Evolutionary conservation across 257 asterid genomes (phyloP), one percentile per base, ranked within the genome.

Genomic region (Solanum rostratum): DNA sequence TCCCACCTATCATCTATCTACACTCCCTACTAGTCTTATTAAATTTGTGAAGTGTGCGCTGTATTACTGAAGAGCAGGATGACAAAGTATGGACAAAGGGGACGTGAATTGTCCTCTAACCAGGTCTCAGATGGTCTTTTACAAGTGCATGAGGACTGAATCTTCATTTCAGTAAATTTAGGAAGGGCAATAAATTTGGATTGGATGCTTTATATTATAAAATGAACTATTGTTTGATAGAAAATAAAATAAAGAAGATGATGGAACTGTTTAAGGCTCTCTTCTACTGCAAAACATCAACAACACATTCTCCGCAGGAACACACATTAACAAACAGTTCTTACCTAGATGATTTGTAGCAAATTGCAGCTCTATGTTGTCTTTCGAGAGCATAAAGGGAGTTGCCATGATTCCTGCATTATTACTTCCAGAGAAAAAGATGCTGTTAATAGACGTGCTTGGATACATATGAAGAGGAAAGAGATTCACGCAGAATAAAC

Each of bases 281-380:
- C 52, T 54, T 81, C 76, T 37, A 69, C 79, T 39, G 24, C 24
- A 69, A 33, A 33, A 69, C 27, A 69, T 9, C 50, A 69, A 39
- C 24, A 69, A 10, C 19, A 69, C 37, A 49, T 68, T 74, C 24
- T 74, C 20, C 13, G 15, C 3, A 54, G 53, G 24, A 27, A 57
- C 52, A 65, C 13, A 27, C 33, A 27, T 55, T 53, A 29, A 27
- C 20, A 70, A 27, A 83, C 62, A 81, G 52, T 85, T 84, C 82
- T 54, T 88, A 96, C 99, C 99, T 85, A 94, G 82, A 86, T 96
- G 89, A 84, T 96, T 96, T 22, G 97, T 96, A 84, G 98, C 99
- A 78, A 96, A 96, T 87, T 96, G 98, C 71, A 92, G 79, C 89
- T 96, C 99, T 43, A 96, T 87, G 68, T 91, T 88, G 92, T 96